These are phyloP conservation scores for Fusarium mexicanum DNA, from an alignment of 2,329 filamentous ascomycete genomes.

Conservation along the genomic window DNA sequence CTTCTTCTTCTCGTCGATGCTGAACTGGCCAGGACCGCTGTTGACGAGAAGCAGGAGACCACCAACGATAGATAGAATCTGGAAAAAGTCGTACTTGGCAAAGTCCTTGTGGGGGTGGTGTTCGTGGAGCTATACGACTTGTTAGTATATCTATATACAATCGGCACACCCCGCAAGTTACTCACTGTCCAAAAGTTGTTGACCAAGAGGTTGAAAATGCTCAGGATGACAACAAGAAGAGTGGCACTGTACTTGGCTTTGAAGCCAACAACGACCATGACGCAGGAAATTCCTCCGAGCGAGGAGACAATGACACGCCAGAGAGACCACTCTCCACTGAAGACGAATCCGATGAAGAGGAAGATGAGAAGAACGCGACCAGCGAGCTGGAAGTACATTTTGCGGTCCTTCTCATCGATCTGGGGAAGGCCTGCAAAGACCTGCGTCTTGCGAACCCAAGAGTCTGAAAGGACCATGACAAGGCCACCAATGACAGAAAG, in stretches of 20 bases:
- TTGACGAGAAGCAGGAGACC: conserved; percentile 97
- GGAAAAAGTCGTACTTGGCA: conserved; percentile 99
- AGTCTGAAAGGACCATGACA: conserved; percentile 97
- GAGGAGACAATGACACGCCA: conserved; percentile 87
- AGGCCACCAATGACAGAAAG: conserved; percentile 96
- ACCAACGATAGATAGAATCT: conserved; percentile 97
- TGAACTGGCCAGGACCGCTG: conserved; percentile 97
- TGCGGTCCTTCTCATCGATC: conserved; percentile 98
- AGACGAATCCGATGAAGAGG: conserved; percentile 96
- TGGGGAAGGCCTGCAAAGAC: conserved; percentile 93
- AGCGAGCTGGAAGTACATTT: conserved; percentile 99
- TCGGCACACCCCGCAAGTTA: background rate
- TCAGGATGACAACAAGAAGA: conserved; percentile 92
- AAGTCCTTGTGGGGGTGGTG: conserved; percentile 99
- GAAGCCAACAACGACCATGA: conserved; percentile 99
- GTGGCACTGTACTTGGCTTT: conserved; percentile 99
- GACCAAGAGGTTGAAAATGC: conserved; percentile 94
- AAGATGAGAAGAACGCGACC: conserved; percentile 96
- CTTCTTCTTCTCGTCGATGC: conserved; percentile 99
- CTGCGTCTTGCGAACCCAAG: conserved; percentile 97
- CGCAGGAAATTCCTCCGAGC: conserved; percentile 87
- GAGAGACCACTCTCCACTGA: conserved; percentile 91
- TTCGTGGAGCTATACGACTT: conserved; percentile 77
- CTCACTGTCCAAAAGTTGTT: conserved; percentile 99
- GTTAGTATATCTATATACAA: background rate